Evolutionary conservation across 2,329 filamentous ascomycete species (phyloP), one percentile per base, ranked within the genome.

Genomic region (Tolypocladium pustulatum): DNA sequence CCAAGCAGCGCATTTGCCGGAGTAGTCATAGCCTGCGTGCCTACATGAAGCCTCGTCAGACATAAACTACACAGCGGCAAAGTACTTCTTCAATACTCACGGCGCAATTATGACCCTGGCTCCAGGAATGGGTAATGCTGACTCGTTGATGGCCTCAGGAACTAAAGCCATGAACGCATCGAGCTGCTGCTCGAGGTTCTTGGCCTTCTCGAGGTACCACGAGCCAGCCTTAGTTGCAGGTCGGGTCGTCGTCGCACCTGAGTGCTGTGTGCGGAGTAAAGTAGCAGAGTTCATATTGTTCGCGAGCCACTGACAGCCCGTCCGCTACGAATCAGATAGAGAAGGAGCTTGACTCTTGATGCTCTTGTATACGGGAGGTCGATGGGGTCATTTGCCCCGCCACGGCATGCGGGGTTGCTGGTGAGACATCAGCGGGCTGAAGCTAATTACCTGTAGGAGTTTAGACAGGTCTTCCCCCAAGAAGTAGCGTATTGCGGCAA

Each of bases 1-100:
- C 86, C 91, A 97, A 51, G 92, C 94, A 51, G 94, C 94, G 65
- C 91, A 93, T 43, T 87, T 84, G 9, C 94, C 94, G 4, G 94
- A 99, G 78, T 93, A 97, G 2, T 83, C 78, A 75, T 96, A 99
- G 61, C 94, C 94, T 60, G 94, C 94, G 72, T 99, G 94, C 61
- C 93, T 97, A 65, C 32, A 36, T 6, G 15, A 12, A 25, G 12
- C 0, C 56, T 0, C 2, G 25, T 60, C 49, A 51, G 57, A 43
- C 2, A n/a, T 20, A 17, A n/a, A 30, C 17, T 3, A 22, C 46
- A 53, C 25, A 9, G n/a, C 37, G 25, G 34, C 22, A n/a, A 17
- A 13, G 20, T 7, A 12, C 2, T 3, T 17, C 3, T 7, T 30
- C 10, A 10, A 49, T n/a, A 77, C 88, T 79, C 82, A 97, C 93